Base-by-base conservation (phyloP, 2,329 filamentous ascomycete genomes). In the Hymenoscyphus fructigenus region DNA sequence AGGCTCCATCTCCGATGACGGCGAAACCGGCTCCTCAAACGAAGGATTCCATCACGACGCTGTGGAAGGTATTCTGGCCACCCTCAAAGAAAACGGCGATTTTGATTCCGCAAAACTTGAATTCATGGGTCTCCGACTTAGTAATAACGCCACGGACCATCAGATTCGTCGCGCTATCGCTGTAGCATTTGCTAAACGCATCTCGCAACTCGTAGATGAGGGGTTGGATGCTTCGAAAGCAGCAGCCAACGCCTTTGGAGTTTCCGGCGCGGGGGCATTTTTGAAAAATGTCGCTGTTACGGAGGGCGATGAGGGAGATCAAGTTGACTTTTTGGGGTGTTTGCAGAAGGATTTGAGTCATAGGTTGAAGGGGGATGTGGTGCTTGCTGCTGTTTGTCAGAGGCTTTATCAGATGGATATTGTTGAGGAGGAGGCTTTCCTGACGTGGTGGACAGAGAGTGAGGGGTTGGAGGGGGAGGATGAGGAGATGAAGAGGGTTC, bases 121-220 rank as follows among this genome's bases (percentile, higher is more conserved):
- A 76, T 91, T 99, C 68, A 96, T 93, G 81, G 91, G 92, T 57
- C 83, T 98, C n/a, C 90, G 94, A 12, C 91, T 99, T 77, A 90
- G 89, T 62, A 92, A 91, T 73, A 92, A 98, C 73, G 95, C 95
- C 2, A 93, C 92, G 0, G 94, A 97, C 74, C 85, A 89, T 69
- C 91, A 95, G 77, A 91, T 98, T 73, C 91, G 94, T 56, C 89
- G 90, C 38, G 93, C 95, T 17, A 89, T 98, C 28, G 92, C 92
- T 2, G 87, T 89, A 1, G 91, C 93, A 0, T 94, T 98, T 75
- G 90, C 92, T 72, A 92, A 91, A 73, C 89, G 91, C 64, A 90
- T 93, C 57, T 84, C 88, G 5, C 89, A 93, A 75, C 84, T 97
- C 28, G 81, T 87, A 63, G 82, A 82, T 29, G 83, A 84, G 55